Evolutionary conservation across 768 basidiomycete genomes (phyloP), one percentile per base, ranked within the genome.

Genomic region (Mrakia gelida): DNA sequence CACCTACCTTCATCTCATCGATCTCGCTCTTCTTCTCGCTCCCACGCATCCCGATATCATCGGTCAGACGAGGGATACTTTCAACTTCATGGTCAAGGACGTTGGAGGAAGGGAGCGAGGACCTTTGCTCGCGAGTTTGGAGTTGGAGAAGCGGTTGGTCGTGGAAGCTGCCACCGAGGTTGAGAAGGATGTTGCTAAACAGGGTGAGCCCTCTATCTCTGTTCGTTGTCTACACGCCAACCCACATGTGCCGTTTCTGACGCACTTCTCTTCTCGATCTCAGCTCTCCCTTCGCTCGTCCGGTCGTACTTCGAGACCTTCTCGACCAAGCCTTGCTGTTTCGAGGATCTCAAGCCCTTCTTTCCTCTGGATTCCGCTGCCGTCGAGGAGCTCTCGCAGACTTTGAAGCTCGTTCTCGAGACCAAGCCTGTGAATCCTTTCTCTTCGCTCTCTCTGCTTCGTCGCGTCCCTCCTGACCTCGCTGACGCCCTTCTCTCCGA

Each of bases 311-410:
- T 94, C 82, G 85, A 88, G 59, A 86, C 86, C 77, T 89, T 94
- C 81, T 91, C 92, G 43, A 89, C 90, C 83, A 96, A 94, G 84
- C 86, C 91, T 8, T 93, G 92, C 83, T 94, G 93, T 83, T 92
- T 90, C 77, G 94, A 95, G 84, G 95, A 97, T 81, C 85, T 96
- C 59, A 88, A 87, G 80, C 89, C 90, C 4, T 94, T 91, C 71
- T 70, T 79, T 10, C 75, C 74, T n/a, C 23, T 61, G 10, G 30
- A 32, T 1, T 3, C 21, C 0, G 30, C 52, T 16, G 32, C 38
- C 4, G 52, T 30, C 2, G 43, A 73, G 18, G 54, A 32, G 26
- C 65, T 73, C 82, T 83, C 91, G 18, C 82, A 81, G 11, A 54
- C 71, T 3, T 84, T 92, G 21, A 84, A 21, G 0, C 30, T 52